Evolutionary conservation across 805 yeast species (phyloP).

Genomic region (Cyberlindnera japonica): DNA sequence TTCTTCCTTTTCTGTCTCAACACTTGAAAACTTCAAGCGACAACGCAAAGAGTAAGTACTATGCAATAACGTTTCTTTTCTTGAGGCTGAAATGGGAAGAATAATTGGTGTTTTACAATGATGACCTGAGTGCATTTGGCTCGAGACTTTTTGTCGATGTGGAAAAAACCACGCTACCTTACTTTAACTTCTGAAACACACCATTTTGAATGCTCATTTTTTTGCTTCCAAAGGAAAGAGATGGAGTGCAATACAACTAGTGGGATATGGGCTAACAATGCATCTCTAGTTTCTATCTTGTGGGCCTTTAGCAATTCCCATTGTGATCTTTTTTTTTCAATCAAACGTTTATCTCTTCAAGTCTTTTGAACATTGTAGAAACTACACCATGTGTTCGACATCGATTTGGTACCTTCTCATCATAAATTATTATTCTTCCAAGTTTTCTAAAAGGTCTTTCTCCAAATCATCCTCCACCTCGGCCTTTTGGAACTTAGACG

Average conservation of each 20-base stretch:
- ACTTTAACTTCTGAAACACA: conserved; percentile 54
- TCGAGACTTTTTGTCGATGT: conserved; percentile 96
- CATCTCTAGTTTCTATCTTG: conserved; percentile 7
- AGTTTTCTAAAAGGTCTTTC: conserved; percentile 40
- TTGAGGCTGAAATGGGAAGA: not conserved
- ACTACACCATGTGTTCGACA: too few species aligned
- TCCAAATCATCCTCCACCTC: conserved; percentile 54
- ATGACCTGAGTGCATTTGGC: conserved; percentile 94
- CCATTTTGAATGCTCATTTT: not conserved
- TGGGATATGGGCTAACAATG: conserved; percentile 12
- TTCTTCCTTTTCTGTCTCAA: too few species aligned
- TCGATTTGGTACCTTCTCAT: too few species aligned
- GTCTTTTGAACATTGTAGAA: not conserved
- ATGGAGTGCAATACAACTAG: not conserved
- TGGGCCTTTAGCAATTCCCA: too few species aligned
- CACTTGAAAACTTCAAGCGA: not conserved
- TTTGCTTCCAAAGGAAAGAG: not conserved
- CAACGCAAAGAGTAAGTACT: conserved; percentile 3
- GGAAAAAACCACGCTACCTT: conserved; percentile 99
- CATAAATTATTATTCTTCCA: conserved; percentile 16
- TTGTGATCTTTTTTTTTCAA: not conserved
- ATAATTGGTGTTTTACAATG: conserved; percentile 6
- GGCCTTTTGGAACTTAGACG: conserved; percentile 50
- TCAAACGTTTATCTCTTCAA: not conserved
- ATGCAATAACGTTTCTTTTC: not conserved